Percentiles rank a stretch among this genome's conserved stretches.
Conservation (phyloP, 305 asterid genomes). For the Fraxinus baroniana region DNA sequence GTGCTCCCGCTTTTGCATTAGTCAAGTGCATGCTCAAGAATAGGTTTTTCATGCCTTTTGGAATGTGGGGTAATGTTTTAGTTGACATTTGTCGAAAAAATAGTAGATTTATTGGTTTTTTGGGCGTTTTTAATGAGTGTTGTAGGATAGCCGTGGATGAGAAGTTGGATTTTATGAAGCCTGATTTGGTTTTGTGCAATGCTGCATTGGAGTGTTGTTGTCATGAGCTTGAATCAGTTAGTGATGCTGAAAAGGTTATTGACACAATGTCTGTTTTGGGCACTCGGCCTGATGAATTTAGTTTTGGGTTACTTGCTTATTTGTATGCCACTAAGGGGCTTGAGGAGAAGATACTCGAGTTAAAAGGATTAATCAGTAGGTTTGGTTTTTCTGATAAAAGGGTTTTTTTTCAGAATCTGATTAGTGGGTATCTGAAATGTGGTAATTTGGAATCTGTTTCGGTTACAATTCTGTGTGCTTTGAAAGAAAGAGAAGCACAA, state of each 20-base stretch:
- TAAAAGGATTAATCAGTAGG: slow-evolving; percentile 54
- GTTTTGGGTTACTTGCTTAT: slow-evolving; percentile 72
- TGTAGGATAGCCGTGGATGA: slow-evolving; percentile 73
- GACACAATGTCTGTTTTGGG: slow-evolving; percentile 76
- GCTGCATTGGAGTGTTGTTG: slow-evolving; percentile 80
- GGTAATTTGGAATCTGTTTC: slow-evolving; percentile 55
- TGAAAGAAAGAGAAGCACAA: slow-evolving; percentile 49
- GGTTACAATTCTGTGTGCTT: slow-evolving; percentile 42
- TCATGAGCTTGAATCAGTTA: slow-evolving; percentile 59
- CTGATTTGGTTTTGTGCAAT: slow-evolving; percentile 76
- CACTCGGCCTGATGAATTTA: slow-evolving; percentile 62
- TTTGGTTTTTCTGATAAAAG: slow-evolving; percentile 50
- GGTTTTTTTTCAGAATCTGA: slow-evolving; percentile 48
- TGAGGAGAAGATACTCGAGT: slow-evolving; percentile 52
- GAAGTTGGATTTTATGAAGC: slow-evolving; percentile 61
- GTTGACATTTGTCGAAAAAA: slow-evolving; percentile 61
- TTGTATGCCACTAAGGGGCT: slow-evolving; percentile 74
- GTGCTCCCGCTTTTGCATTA: slow-evolving; percentile 85
- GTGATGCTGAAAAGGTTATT: slow-evolving; percentile 67
- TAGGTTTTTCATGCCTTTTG: slow-evolving; percentile 74
- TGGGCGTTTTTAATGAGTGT: slow-evolving; percentile 63
- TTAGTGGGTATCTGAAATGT: slow-evolving; percentile 69
- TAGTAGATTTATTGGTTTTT: slow-evolving; percentile 60
- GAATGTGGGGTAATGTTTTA: slow-evolving; percentile 63
- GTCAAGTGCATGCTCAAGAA: slow-evolving; percentile 75